Percentiles rank a stretch among this genome's conserved stretches.
These are phyloP conservation scores for Lipomyces kockii DNA, from an alignment of 805 yeast genomes.

Conservation along the genomic window DNA sequence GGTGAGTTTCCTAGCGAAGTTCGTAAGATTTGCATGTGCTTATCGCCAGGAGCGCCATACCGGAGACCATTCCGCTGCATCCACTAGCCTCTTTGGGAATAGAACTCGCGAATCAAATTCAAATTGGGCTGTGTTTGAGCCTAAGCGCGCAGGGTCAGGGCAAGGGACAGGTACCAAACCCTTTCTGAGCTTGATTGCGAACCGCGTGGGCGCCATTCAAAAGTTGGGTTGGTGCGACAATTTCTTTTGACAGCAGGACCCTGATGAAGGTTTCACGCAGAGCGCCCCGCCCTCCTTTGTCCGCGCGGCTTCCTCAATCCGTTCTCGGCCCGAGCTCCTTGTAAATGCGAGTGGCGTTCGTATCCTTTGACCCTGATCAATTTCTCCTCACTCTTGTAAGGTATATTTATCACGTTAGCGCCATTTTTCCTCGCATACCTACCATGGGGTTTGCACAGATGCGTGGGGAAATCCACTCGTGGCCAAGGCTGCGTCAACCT, in stretches of 20 bases:
- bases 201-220: background rate
- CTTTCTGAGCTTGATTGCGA: too few relatives aligned
- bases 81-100: too few relatives aligned
- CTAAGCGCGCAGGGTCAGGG: background rate
- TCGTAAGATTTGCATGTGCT: too few relatives aligned
- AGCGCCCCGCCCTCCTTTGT: background rate
- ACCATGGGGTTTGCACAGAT: slow-evolving; percentile 4
- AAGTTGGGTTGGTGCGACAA: too few relatives aligned
- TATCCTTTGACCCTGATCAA: background rate
- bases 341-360: background rate
- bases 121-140: too few relatives aligned
- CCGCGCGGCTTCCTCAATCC: background rate
- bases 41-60: too few relatives aligned
- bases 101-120: too few relatives aligned
- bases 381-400: background rate
- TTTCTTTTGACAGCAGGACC: background rate
- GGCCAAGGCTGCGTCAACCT: slow-evolving; percentile 5
- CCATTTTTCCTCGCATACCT: slow-evolving; percentile 1
- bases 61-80: too few relatives aligned
- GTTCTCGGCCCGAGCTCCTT: background rate
- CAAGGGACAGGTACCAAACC: background rate
- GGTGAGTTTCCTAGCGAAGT: too few relatives aligned
- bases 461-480: background rate
- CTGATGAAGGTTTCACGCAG: background rate
- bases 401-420: background rate